These are phyloP conservation scores for Didymella sp. DNA, from an alignment of 2,329 filamentous ascomycete genomes.

Conservation along the genomic window DNA sequence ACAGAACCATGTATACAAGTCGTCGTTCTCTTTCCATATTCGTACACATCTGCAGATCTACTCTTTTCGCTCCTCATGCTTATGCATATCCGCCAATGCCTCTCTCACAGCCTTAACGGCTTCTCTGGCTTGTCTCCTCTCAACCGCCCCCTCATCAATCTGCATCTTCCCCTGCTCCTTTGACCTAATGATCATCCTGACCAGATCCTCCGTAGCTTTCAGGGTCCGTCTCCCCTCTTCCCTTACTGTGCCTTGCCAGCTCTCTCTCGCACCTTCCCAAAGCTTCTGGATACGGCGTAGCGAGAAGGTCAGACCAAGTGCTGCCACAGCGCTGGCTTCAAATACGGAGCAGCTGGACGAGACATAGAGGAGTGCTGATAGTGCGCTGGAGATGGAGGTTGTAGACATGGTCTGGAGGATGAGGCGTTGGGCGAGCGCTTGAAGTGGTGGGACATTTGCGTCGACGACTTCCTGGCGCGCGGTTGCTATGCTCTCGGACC, in stretches of 20 bases:
- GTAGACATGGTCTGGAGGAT: slow-evolving; percentile 79
- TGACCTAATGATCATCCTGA: slow-evolving; percentile 56
- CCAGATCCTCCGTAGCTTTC: slow-evolving; percentile 59
- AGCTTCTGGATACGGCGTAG: slow-evolving; percentile 64
- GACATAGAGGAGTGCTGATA: slow-evolving; percentile 63
- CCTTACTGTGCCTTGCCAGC: slow-evolving; percentile 61
- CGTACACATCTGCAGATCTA: background rate
- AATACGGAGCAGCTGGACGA: slow-evolving; percentile 61
- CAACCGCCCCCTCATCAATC: slow-evolving; percentile 45
- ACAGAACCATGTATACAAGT: background rate
- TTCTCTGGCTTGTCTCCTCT: slow-evolving; percentile 53
- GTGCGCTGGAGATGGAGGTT: slow-evolving; percentile 63
- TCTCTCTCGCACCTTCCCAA: slow-evolving; percentile 62
- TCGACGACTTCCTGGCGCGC: slow-evolving; percentile 63
- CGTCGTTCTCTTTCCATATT: background rate
- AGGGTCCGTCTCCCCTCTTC: slow-evolving; percentile 66
- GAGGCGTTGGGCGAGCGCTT: slow-evolving; percentile 54
- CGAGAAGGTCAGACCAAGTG: slow-evolving; percentile 64
- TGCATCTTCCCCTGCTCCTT: slow-evolving; percentile 48
- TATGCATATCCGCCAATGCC: slow-evolving; percentile 51
- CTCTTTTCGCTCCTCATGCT: slow-evolving; percentile 14
- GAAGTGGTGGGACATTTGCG: slow-evolving; percentile 53
- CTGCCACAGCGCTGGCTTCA: slow-evolving; percentile 66
- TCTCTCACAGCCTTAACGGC: slow-evolving; percentile 56
- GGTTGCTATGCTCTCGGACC: slow-evolving; percentile 77